Evolutionary conservation across 2,329 filamentous ascomycete genomes (phyloP), one percentile per base, ranked within the genome.

Genomic region (Xylaria sp.): DNA sequence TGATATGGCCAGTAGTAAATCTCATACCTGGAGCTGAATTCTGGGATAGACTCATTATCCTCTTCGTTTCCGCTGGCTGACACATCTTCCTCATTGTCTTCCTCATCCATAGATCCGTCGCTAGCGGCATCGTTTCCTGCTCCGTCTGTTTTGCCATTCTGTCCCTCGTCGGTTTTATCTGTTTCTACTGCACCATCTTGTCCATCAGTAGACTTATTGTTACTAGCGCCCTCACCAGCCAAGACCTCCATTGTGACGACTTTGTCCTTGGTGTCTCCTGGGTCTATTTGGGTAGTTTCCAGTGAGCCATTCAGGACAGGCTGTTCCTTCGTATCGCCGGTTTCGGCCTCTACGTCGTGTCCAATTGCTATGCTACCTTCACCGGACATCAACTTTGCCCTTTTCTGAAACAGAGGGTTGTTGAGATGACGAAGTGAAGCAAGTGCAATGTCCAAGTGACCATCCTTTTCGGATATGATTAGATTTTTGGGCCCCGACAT

Each of bases 391-490:
- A 58, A 12, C 9, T 28, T 39, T 46, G 56, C 56, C 23, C 56
- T 46, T 37, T 46, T 58, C 39, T 58, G 37, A 32, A 46, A 58
- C 9, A 58, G 39, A 8, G 56, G 39, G 18, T 32, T 44, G 20
- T 46, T 58, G 56, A 58, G 37, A 23, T 58, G 56, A n/a, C 56
- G 56, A 18, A 58, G 39, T 8, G 41, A 44, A 25, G 23, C 15
- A 10, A 58, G 23, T n/a, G 20, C 20, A n/a, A 58, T 58, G 18
- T 58, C 56, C 7, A 58, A 46, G 23, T 58, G 56, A 13, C 56
- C 39, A 10, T 58, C 37, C 4, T 58, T 58, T 25, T 58, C 56
- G 5, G 56, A 58, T 39, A 58, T 23, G 18, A 28, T 28, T n/a
- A 58, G 56, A 15, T 58, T 13, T 46, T 44, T 25, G 13, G 56